A percentile compares a stretch with the other conserved stretches of the same genome.
phyloP scores from a whole-genome alignment of 305 asterid genomes.

The Solanum aculeatissimum region DNA sequence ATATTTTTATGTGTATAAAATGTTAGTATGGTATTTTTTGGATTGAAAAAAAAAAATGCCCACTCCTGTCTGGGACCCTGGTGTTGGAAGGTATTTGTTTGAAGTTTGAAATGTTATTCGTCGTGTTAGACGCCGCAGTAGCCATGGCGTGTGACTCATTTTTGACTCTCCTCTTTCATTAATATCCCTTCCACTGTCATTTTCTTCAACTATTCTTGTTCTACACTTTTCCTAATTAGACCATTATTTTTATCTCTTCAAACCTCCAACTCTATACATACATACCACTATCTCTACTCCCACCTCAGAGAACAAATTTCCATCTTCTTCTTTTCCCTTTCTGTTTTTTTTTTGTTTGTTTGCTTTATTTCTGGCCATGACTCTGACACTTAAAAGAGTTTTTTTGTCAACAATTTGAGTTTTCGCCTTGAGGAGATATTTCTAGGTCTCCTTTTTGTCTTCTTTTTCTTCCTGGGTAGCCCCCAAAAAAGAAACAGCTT shows the following conservation, averaged over 20 bases:
- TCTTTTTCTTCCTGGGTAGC: background rate
- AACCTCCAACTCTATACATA: background rate
- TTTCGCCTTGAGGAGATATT: too few relatives aligned
- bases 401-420: background rate
- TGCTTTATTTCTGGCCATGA: background rate
- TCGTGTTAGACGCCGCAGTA: background rate
- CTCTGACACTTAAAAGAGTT: background rate
- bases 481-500: background rate
- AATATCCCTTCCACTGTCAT: background rate
- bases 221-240: background rate
- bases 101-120: background rate
- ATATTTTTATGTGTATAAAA: too few relatives aligned
- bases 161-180: background rate
- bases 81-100: background rate
- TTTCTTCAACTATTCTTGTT: background rate
- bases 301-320: background rate
- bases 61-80: background rate
- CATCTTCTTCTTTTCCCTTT: background rate
- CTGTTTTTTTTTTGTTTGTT: too few relatives aligned
- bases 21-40: too few relatives aligned
- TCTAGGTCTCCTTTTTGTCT: background rate
- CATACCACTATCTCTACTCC: background rate
- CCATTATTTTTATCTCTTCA: background rate
- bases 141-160: background rate
- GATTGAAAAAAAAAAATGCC: background rate